A percentile compares a stretch with the other conserved stretches of the same genome.
Evolutionary conservation across 2,329 filamentous ascomycete species (phyloP).

Genomic region (Colletotrichum simmondsii): DNA sequence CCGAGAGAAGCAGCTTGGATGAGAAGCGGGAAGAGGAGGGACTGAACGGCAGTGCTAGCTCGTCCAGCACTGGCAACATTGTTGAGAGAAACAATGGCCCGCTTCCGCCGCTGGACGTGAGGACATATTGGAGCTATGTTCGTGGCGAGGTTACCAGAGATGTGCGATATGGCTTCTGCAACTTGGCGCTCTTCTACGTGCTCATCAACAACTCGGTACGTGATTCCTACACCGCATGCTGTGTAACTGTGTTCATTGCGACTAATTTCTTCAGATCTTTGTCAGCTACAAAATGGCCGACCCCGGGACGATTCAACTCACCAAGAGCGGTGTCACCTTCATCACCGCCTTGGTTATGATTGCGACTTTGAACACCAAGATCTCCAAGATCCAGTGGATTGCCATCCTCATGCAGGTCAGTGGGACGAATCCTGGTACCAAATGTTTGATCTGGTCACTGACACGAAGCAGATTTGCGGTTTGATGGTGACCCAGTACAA

Average conservation of each 20-base stretch:
- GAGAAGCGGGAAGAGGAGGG: slow-evolving; percentile 36
- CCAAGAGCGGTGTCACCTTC: slow-evolving; percentile 45
- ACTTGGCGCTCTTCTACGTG: slow-evolving; percentile 45
- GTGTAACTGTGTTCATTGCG: neutral
- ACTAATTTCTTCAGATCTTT: slow-evolving; percentile 41
- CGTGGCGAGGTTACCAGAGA: slow-evolving; percentile 41
- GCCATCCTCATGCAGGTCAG: slow-evolving; percentile 44
- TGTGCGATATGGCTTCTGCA: slow-evolving; percentile 44
- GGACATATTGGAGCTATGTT: slow-evolving; percentile 37
- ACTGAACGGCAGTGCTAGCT: slow-evolving; percentile 27
- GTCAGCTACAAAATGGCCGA: slow-evolving; percentile 45
- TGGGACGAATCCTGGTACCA: neutral
- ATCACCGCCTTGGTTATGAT: slow-evolving; percentile 46
- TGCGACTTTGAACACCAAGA: slow-evolving; percentile 38
- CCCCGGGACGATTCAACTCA: slow-evolving; percentile 45
- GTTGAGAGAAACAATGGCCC: slow-evolving; percentile 25
- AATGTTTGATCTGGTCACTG: neutral
- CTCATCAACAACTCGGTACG: slow-evolving; percentile 47
- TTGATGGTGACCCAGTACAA: slow-evolving; percentile 45
- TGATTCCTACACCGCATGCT: neutral
- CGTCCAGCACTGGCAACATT: slow-evolving; percentile 10
- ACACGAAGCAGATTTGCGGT: slow-evolving; percentile 39
- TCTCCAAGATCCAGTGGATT: slow-evolving; percentile 45
- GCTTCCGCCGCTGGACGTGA: slow-evolving; percentile 22
- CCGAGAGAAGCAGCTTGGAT: slow-evolving; percentile 35